A percentile compares a stretch with the other conserved stretches of the same genome.
phyloP scores from a whole-genome alignment of 2,329 filamentous ascomycete genomes.

The Colletotrichum gigasporum region DNA sequence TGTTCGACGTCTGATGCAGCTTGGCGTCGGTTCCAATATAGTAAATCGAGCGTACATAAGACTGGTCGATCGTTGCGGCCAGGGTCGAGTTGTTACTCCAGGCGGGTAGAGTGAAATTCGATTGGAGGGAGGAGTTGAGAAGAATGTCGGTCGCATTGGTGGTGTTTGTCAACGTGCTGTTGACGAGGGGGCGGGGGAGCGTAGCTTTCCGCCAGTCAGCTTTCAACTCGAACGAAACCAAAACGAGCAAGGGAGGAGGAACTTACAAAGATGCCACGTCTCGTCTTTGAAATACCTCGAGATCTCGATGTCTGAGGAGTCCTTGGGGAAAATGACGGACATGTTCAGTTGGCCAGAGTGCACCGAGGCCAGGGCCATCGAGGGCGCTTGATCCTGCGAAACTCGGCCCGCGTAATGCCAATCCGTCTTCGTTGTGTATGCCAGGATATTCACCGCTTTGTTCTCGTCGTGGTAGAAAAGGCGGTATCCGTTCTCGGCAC shows the following conservation, averaged over 20 bases:
- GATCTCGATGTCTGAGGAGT: conserved; percentile 43
- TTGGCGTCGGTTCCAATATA: conserved; percentile 48
- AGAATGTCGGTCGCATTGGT: conserved; percentile 12
- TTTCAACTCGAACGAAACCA: not conserved
- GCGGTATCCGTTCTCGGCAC: conserved; percentile 44
- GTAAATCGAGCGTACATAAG: conserved; percentile 37
- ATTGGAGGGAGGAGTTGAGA: not conserved
- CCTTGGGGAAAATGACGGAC: conserved; percentile 44
- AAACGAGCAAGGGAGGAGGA: not conserved
- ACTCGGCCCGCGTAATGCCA: conserved; percentile 45
- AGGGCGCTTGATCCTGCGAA: conserved; percentile 39
- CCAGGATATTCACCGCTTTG: conserved; percentile 42
- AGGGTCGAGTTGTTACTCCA: not conserved
- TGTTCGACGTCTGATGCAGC: conserved; percentile 42
- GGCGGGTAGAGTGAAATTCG: conserved; percentile 18
- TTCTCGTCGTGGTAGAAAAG: conserved; percentile 48
- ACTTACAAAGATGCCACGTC: conserved; percentile 46
- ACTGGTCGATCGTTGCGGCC: conserved; percentile 37
- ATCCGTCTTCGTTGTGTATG: conserved; percentile 38
- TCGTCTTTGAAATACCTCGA: conserved; percentile 39
- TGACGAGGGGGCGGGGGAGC: conserved; percentile 42
- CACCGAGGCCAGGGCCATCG: conserved; percentile 41
- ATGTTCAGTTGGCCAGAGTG: conserved; percentile 43
- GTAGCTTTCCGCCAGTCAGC: conserved; percentile 40
- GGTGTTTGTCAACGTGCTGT: conserved; percentile 1